Evolutionary conservation across 352 stramenopile genomes (phyloP).

Genomic region (Globisporangium iwayamae): DNA sequence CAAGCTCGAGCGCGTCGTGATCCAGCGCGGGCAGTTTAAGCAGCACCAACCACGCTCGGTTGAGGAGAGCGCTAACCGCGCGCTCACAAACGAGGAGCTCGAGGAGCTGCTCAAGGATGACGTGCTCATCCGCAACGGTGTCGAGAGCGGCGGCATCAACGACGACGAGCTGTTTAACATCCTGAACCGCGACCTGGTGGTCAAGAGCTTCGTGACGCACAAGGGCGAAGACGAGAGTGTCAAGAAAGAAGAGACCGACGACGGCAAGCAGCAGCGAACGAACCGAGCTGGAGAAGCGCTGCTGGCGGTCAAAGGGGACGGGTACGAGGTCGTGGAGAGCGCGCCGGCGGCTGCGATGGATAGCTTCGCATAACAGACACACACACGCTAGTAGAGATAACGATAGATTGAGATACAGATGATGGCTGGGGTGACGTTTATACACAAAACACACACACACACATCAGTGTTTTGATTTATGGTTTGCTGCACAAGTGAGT

Average conservation of each 20-base stretch:
- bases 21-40: constrained; percentile 84
- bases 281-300: constrained; percentile 17
- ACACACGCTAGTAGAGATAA: not conserved
- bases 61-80: constrained; percentile 25
- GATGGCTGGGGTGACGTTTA: not conserved
- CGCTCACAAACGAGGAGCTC: constrained; percentile 72
- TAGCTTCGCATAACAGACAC: constrained; percentile 46
- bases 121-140: constrained; percentile 60
- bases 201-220: constrained; percentile 68
- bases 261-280: constrained; percentile 1
- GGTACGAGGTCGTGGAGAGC: constrained; percentile 80
- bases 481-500: not conserved
- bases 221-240: constrained; percentile 22
- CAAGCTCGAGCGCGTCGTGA: constrained; percentile 87
- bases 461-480: not conserved
- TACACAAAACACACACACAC: not conserved
- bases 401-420: constrained; percentile 1
- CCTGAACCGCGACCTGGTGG: constrained; percentile 63
- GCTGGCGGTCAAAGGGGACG: constrained; percentile 52
- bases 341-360: constrained; percentile 55
- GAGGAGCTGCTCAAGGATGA: constrained; percentile 74
- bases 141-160: constrained; percentile 72
- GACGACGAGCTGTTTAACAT: constrained; percentile 62
- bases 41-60: constrained; percentile 23
- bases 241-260: not conserved